These are phyloP conservation scores for Cutaneotrichosporon dermatis DNA, from an alignment of 1,284 basidiomycete genomes.

Conservation along the genomic window DNA sequence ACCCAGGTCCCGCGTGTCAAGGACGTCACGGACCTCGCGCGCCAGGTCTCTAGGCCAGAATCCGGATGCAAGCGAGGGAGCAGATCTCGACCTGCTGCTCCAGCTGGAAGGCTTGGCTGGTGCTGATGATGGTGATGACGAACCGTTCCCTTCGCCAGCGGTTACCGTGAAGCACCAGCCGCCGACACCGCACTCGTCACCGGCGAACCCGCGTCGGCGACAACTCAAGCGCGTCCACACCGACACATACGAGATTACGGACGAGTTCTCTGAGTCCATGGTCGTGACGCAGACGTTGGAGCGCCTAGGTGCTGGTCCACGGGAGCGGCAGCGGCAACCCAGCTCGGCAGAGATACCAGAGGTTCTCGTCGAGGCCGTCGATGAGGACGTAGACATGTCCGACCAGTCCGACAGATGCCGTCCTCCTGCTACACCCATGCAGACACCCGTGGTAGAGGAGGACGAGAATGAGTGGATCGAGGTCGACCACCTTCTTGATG, in stretches of 20 bases:
- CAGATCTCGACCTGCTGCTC: slow-evolving; percentile 29
- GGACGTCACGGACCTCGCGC: neutral
- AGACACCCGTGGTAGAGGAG: slow-evolving; percentile 9
- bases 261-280: slow-evolving; percentile 46
- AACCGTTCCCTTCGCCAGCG: neutral
- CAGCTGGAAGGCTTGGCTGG: slow-evolving; percentile 37
- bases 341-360: slow-evolving; percentile 9
- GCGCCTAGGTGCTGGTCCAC: slow-evolving; percentile 10
- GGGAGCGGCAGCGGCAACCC: slow-evolving; percentile 4
- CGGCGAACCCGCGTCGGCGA: slow-evolving; percentile 23
- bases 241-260: slow-evolving; percentile 49
- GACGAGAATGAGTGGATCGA: slow-evolving; percentile 48
- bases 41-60: slow-evolving; percentile 1
- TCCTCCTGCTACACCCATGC: slow-evolving; percentile 1
- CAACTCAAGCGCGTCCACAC: slow-evolving; percentile 27
- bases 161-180: neutral
- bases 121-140: slow-evolving; percentile 10
- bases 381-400: slow-evolving; percentile 17
- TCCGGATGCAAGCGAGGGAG: neutral
- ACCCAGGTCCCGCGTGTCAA: neutral
- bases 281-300: slow-evolving; percentile 31
- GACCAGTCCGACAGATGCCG: neutral
- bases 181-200: slow-evolving; percentile 16
- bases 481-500: slow-evolving; percentile 32
- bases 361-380: slow-evolving; percentile 16